Base-by-base conservation (phyloP, 345 rosid genomes). In the Acer negundo region DNA sequence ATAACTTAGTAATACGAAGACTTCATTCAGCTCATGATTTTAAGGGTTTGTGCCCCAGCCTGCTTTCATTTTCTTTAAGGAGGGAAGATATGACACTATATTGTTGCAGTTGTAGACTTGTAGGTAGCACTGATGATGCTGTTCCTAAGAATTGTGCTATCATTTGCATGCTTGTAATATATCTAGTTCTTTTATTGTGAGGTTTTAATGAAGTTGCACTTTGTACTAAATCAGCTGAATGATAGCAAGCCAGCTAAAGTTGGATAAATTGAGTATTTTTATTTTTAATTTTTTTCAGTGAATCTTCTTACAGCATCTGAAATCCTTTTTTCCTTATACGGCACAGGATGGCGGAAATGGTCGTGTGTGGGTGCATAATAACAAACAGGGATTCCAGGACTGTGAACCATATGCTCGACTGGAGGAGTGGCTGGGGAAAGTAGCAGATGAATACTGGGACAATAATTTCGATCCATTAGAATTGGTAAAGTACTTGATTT, bases 301-400 rank as follows among this genome's bases (percentile, higher is more conserved):
- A 17, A 22, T 47, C 51, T 58, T 0, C 61, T 68, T 68, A 76
- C 38, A 16, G 51, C 42, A 73, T 49, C 23, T 55, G 73, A 67
- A 51, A 61, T 65, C 40, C 1, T 61, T 69, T 70, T 77, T 35
- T 3, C 69, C 6, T 24, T 9, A 47, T 31, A 7, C 24, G 40
- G 38, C 10, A 44, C 79, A 83, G 84, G 70, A 74, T 42, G 79
- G 72, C 40, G 80, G 67, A 61, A 80, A 71, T 42, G 78, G 79
- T 47, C 73, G 70, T 3, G 86, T 80, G 16, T 74, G 76, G 79
- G 86, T 83, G 70, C 86, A 69, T 28, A 80, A 28, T 56, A 78
- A 75, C 66, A 83, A 83, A 72, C 86, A 83, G 74, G 81, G 82
- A 40, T 83, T 83, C 72, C 82, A 38, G 58, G 86, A 83, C 69